Conservation (phyloP, 257 asterid species). For the Avicennia marina region DNA sequence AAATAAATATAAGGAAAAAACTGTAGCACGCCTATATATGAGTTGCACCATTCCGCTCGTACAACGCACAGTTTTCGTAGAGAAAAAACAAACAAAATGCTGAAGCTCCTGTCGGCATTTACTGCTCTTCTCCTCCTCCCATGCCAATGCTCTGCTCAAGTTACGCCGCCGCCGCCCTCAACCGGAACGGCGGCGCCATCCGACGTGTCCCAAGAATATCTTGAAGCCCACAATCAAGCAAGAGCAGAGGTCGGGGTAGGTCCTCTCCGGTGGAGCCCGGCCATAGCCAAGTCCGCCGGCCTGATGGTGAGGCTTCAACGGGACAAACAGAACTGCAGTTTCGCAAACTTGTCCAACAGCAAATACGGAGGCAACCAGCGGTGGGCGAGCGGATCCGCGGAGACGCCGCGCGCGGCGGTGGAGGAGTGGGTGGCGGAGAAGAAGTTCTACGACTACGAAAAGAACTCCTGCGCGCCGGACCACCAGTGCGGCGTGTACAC, state of each 20-base stretch:
- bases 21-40: too few relatives aligned
- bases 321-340: constrained; percentile 61
- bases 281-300: constrained; percentile 66
- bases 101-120: constrained; percentile 18
- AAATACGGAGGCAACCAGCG: constrained; percentile 79
- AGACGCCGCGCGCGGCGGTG: constrained; percentile 53
- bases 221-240: constrained; percentile 69
- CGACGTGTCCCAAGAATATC: constrained; percentile 36
- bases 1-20: too few relatives aligned
- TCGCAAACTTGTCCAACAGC: constrained; percentile 51
- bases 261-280: constrained; percentile 64
- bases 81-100: constrained; percentile 3
- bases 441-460: constrained; percentile 52
- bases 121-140: constrained; percentile 25
- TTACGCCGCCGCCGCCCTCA: constrained; percentile 24
- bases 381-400: constrained; percentile 47
- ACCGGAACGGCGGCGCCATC: constrained; percentile 17
- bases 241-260: constrained; percentile 69
- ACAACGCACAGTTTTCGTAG: too few relatives aligned
- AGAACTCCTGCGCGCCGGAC: constrained; percentile 51
- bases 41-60: too few relatives aligned
- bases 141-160: constrained; percentile 21
- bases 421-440: constrained; percentile 78
- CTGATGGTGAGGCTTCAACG: constrained; percentile 56
- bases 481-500: constrained; percentile 82